Evolutionary conservation across 192 early-diverging fungal species (phyloP).

Genomic region (Linnemannia exigua): DNA sequence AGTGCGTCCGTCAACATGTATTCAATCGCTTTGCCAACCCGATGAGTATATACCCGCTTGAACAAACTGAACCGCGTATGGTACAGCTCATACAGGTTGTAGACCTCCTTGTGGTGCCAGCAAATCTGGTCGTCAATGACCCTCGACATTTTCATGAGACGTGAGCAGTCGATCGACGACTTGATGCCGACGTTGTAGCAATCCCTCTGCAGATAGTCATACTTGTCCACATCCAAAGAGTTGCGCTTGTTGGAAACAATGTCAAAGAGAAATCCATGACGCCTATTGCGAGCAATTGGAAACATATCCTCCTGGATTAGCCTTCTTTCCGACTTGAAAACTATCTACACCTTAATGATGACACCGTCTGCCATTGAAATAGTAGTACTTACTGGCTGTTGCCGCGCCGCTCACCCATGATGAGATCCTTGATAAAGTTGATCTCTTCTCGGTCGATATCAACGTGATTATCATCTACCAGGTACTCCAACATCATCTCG

Average conservation of each 20-base stretch:
- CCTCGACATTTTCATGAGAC: constrained; percentile 85
- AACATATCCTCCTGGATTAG: background rate
- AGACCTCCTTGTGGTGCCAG: constrained; percentile 91
- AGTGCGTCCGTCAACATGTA: constrained; percentile 93
- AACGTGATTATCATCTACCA: constrained; percentile 81
- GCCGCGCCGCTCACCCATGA: constrained; percentile 67
- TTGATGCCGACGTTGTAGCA: constrained; percentile 85
- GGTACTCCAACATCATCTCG: constrained; percentile 87
- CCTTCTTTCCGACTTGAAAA: too few species aligned
- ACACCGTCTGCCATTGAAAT: background rate
- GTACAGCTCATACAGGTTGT: constrained; percentile 90
- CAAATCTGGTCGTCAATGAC: constrained; percentile 93
- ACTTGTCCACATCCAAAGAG: constrained; percentile 96
- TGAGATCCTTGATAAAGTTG: constrained; percentile 80
- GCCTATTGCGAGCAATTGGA: constrained; percentile 8
- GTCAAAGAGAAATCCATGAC: constrained; percentile 88
- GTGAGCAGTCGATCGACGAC: constrained; percentile 61
- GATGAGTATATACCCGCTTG: constrained; percentile 91
- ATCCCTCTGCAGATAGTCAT: constrained; percentile 84
- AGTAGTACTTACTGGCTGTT: constrained; percentile 53
- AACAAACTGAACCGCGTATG: constrained; percentile 85
- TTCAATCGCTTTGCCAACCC: constrained; percentile 85
- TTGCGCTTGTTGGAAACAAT: constrained; percentile 97
- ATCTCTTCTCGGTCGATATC: constrained; percentile 73
- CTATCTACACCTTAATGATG: background rate